A percentile compares a stretch with the other conserved stretches of the same genome.
These are phyloP conservation scores for Sugiyamaella marilandica DNA, from an alignment of 805 yeast species.

Conservation along the genomic window DNA sequence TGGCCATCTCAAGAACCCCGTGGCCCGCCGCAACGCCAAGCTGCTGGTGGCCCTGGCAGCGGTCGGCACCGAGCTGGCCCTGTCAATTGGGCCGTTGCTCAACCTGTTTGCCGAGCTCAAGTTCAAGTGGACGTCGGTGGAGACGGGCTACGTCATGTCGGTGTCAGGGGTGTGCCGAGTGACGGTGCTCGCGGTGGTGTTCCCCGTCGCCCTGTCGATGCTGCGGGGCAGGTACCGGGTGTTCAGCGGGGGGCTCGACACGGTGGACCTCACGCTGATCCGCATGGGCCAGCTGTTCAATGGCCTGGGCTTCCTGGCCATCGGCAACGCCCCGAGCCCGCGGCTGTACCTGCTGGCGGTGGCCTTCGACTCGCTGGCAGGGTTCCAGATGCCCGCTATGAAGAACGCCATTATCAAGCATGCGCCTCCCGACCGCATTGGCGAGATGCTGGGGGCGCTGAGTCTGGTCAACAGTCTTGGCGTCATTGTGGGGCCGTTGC, in stretches of 20 bases:
- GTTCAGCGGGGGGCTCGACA: constrained; percentile 16
- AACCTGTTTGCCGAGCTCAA: constrained; percentile 27
- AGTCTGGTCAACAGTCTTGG: constrained; percentile 20
- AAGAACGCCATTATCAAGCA: constrained; percentile 25
- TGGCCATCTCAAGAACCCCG: constrained; percentile 13
- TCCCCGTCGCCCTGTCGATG: constrained; percentile 21
- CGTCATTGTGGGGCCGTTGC: constrained; percentile 19
- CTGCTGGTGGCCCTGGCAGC: constrained; percentile 16
- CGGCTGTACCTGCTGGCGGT: constrained; percentile 11
- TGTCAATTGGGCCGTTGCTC: constrained; percentile 21
- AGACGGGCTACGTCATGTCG: constrained; percentile 31
- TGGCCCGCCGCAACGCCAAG: constrained; percentile 19
- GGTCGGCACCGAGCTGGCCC: constrained; percentile 14
- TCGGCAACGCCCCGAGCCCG: constrained; percentile 23
- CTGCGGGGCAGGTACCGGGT: constrained; percentile 10
- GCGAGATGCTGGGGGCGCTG: constrained; percentile 26
- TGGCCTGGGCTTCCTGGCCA: constrained; percentile 15
- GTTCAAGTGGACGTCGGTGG: constrained; percentile 31
- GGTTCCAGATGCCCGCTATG: constrained; percentile 21
- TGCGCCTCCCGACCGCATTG: constrained; percentile 21
- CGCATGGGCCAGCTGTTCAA: constrained; percentile 19
- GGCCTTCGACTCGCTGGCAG: constrained; percentile 20
- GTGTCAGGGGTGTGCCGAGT: constrained; percentile 25
- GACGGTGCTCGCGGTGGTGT: constrained; percentile 21
- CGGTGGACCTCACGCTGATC: constrained; percentile 19